Percentiles rank a stretch among this genome's conserved stretches.
phyloP scores from a whole-genome alignment of 2,329 filamentous ascomycete genomes.

The Geosmithia putterillii region DNA sequence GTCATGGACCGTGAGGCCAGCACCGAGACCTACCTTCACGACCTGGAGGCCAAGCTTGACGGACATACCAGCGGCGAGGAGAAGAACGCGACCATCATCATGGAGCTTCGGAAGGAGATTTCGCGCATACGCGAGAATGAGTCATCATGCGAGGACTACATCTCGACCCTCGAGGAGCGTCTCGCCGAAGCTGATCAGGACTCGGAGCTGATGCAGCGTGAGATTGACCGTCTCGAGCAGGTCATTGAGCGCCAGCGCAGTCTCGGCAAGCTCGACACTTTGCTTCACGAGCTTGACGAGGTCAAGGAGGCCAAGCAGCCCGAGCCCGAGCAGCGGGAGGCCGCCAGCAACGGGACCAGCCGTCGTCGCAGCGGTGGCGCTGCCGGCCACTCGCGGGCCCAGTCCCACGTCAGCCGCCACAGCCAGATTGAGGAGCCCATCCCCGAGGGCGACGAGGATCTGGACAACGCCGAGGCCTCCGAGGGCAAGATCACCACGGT shows the following conservation, averaged over 20 bases:
- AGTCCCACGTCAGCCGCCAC: constrained; percentile 40
- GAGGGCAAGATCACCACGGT: constrained; percentile 18
- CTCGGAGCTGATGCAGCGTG: constrained; percentile 89
- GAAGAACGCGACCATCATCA: constrained; percentile 74
- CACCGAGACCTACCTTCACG: constrained; percentile 86
- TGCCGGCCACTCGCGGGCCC: constrained; percentile 39
- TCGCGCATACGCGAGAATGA: constrained; percentile 81
- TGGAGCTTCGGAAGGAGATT: constrained; percentile 85
- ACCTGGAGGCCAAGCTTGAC: constrained; percentile 82
- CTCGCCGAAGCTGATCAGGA: constrained; percentile 94
- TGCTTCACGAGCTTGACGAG: constrained; percentile 81
- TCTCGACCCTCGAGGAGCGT: constrained; percentile 89
- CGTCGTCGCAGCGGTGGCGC: constrained; percentile 28
- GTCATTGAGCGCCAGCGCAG: constrained; percentile 92
- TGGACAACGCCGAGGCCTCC: constrained; percentile 12
- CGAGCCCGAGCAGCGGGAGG: constrained; percentile 17
- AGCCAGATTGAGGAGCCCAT: constrained; percentile 43
- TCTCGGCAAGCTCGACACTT: constrained; percentile 83
- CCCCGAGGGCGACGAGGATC: constrained; percentile 36
- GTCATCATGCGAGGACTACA: constrained; percentile 85
- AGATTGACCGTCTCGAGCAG: constrained; percentile 87
- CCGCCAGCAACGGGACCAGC: constrained; percentile 22
- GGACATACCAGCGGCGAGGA: constrained; percentile 86
- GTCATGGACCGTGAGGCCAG: constrained; percentile 81
- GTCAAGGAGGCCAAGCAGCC: constrained; percentile 45